A percentile compares a stretch with the other conserved stretches of the same genome.
Conservation (phyloP, 805 yeast species). For the Hanseniaspora pseudoguilliermondii region DNA sequence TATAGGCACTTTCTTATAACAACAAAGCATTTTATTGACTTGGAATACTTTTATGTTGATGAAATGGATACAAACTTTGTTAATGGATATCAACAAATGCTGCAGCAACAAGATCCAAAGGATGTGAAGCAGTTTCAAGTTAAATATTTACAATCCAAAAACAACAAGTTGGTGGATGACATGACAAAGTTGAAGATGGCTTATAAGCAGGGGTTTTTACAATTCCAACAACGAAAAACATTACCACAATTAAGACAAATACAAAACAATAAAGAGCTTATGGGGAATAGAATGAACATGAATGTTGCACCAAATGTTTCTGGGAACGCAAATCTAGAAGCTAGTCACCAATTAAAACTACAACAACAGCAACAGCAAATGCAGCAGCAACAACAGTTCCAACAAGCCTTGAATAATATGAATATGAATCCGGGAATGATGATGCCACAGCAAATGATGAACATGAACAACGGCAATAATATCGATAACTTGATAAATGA, state of each 20-base stretch:
- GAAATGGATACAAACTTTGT: constrained; percentile 13
- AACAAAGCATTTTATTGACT: constrained; percentile 12
- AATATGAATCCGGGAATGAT: constrained; percentile 11
- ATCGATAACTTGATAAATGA: constrained; percentile 7
- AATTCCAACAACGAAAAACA: constrained; percentile 10
- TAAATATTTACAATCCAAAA: constrained; percentile 10
- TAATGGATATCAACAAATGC: constrained; percentile 11
- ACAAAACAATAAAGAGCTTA: constrained; percentile 4
- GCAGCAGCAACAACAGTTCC: constrained; percentile 15
- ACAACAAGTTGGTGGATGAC: constrained; percentile 10
- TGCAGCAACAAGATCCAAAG: constrained; percentile 7
- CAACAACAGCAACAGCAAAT: constrained; percentile 16
- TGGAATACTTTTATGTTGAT: constrained; percentile 11
- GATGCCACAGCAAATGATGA: constrained; percentile 13
- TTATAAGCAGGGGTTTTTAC: constrained; percentile 8
- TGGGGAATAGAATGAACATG: not conserved
- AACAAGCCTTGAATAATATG: constrained; percentile 10
- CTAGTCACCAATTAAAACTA: constrained; percentile 14
- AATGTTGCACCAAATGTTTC: not conserved
- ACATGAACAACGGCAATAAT: constrained; percentile 3
- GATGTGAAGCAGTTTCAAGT: constrained; percentile 10
- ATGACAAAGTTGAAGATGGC: constrained; percentile 6
- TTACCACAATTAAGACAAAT: constrained; percentile 12
- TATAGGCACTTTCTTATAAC: constrained; percentile 12
- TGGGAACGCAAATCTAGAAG: constrained; percentile 4